Conservation (phyloP, 2,329 filamentous ascomycete genomes). For the Neofusicoccum parvum region DNA sequence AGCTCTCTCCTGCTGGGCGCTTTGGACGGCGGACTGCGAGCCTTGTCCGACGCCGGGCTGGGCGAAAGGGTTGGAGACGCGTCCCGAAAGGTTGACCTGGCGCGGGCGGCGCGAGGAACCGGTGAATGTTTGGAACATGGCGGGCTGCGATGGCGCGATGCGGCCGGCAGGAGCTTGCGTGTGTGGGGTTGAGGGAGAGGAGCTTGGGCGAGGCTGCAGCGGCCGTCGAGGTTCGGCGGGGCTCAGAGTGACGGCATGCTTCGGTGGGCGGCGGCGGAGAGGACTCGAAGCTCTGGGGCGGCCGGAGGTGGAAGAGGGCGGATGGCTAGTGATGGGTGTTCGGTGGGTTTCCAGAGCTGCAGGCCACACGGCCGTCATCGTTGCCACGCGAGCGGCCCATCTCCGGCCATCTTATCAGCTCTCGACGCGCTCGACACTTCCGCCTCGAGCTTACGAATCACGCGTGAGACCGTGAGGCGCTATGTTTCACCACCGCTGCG, state of each 20-base stretch:
- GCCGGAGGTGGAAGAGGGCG: not conserved
- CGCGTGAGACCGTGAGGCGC: not conserved
- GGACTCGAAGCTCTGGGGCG: not conserved
- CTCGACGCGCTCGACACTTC: not conserved
- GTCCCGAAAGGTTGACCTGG: constrained; percentile 92
- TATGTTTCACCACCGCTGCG: not conserved
- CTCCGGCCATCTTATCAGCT: constrained; percentile 13
- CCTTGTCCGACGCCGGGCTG: constrained; percentile 54
- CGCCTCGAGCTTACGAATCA: not conserved
- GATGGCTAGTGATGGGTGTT: not conserved
- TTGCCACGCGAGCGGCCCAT: constrained; percentile 11
- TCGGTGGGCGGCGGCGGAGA: not conserved
- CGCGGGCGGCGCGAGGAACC: constrained; percentile 82
- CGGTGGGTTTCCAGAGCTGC: constrained; percentile 10
- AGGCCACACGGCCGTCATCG: not conserved
- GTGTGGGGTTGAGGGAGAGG: not conserved
- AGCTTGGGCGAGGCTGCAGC: not conserved
- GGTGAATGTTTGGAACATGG: constrained; percentile 91
- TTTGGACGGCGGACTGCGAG: constrained; percentile 75
- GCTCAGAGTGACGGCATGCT: not conserved
- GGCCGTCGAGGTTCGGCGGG: not conserved
- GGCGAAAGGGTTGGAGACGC: constrained; percentile 77
- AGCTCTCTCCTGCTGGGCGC: constrained; percentile 83
- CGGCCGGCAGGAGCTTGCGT: not conserved
- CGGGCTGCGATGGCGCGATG: not conserved